Conservation (phyloP, 1,284 basidiomycete genomes). For the Boletus semigastroideus region DNA sequence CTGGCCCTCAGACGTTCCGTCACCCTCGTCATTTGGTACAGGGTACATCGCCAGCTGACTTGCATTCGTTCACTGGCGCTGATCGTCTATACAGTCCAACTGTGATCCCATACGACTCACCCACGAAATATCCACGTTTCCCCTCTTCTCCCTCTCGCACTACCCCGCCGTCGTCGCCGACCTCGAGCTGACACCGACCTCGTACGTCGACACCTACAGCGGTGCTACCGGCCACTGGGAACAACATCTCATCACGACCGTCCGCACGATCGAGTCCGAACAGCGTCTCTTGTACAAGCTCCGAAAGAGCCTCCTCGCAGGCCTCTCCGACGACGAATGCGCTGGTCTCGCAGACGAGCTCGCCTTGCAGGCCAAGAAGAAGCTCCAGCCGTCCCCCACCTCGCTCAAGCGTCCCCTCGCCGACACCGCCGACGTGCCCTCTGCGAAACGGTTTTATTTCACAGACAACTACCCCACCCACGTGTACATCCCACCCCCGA, state of each 20-base stretch:
- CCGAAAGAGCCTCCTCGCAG: conserved; percentile 55
- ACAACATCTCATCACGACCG: conserved; percentile 45
- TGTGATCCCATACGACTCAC: conserved; percentile 60
- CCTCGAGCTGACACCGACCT: conserved; percentile 46
- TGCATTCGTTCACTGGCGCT: background rate
- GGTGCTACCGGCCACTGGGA: conserved; percentile 56
- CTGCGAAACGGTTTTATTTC: conserved; percentile 31
- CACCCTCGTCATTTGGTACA: conserved; percentile 68
- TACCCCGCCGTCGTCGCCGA: conserved; percentile 51
- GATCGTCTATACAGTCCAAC: conserved; percentile 41
- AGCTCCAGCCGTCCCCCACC: conserved; percentile 3
- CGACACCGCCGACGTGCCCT: conserved; percentile 26
- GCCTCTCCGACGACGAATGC: conserved; percentile 57
- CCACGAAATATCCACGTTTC: conserved; percentile 60
- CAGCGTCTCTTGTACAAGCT: conserved; percentile 58
- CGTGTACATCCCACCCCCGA: conserved; percentile 32
- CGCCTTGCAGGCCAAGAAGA: conserved; percentile 40
- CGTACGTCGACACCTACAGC: conserved; percentile 63
- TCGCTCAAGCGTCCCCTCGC: conserved; percentile 23
- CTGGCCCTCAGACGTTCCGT: conserved; percentile 43
- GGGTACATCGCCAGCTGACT: conserved; percentile 40
- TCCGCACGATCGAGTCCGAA: conserved; percentile 42
- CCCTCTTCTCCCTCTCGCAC: conserved; percentile 58
- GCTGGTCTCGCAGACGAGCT: conserved; percentile 54
- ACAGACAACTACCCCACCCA: conserved; percentile 30